phyloP scores from a whole-genome alignment of 2,329 filamentous ascomycete species.

The Dactylellina sp. region DNA sequence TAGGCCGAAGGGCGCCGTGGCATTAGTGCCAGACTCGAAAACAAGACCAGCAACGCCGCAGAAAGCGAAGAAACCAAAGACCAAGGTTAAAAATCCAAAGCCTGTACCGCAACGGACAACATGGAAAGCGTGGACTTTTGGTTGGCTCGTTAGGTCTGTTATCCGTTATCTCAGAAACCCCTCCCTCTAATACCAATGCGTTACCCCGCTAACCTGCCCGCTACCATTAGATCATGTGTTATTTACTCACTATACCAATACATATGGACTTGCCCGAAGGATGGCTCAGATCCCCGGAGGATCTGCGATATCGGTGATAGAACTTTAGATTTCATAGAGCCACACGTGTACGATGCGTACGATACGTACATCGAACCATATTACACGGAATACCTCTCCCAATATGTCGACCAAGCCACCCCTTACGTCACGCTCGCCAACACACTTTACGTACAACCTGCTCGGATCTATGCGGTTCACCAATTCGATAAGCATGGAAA shows the following conservation, averaged over 20 bases:
- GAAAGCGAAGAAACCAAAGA: constrained; percentile 61
- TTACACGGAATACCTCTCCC: constrained; percentile 76
- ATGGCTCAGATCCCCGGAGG: constrained; percentile 70
- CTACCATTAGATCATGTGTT: constrained; percentile 28
- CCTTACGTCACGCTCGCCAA: constrained; percentile 76
- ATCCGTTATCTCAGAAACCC: background rate
- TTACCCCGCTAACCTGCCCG: background rate
- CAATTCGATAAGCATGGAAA: constrained; percentile 84
- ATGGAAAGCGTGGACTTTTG: constrained; percentile 37
- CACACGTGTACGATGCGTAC: constrained; percentile 87
- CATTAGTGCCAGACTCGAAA: constrained; percentile 43
- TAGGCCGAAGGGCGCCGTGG: constrained; percentile 50
- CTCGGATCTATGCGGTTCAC: constrained; percentile 65
- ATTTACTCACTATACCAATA: constrained; percentile 53
- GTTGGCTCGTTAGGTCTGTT: constrained; percentile 24
- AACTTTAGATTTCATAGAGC: constrained; percentile 73
- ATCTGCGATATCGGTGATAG: constrained; percentile 87
- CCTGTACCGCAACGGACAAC: constrained; percentile 39
- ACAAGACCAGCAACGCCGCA: constrained; percentile 17
- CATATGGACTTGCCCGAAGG: constrained; percentile 57
- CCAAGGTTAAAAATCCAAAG: constrained; percentile 56
- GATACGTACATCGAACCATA: constrained; percentile 85
- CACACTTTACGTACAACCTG: constrained; percentile 69
- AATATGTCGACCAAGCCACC: constrained; percentile 69
- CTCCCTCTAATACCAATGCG: background rate